These are phyloP conservation scores for Ganoderma lingzhi DNA, from an alignment of 1,284 basidiomycete species.

Conservation along the genomic window DNA sequence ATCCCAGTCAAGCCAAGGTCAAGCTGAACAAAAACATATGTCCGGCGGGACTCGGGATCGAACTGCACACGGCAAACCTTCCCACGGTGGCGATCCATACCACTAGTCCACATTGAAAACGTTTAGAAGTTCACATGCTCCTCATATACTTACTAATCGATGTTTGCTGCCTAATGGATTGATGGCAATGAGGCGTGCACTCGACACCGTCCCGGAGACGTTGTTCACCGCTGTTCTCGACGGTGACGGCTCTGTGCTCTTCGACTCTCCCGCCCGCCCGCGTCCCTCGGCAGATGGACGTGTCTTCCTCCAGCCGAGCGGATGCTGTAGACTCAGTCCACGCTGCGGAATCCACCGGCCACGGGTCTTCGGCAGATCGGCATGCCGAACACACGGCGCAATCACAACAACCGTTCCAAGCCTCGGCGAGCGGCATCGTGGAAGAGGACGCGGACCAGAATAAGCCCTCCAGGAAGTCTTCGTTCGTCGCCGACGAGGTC, in stretches of 20 bases:
- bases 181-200: neutral
- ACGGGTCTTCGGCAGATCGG: conserved; percentile 33
- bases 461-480: conserved; percentile 29
- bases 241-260: conserved; percentile 12
- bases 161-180: neutral
- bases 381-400: conserved; percentile 29
- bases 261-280: neutral
- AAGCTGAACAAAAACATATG: too few species aligned
- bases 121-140: neutral
- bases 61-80: too few species aligned
- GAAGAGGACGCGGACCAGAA: conserved; percentile 16
- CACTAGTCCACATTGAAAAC: neutral
- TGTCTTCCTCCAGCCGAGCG: conserved; percentile 27
- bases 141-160: neutral
- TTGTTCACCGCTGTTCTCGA: conserved; percentile 13
- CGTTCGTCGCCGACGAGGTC: conserved; percentile 25
- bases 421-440: conserved; percentile 26
- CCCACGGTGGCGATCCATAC: neutral
- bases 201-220: conserved; percentile 1
- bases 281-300: conserved; percentile 20
- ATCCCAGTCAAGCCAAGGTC: too few species aligned
- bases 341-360: conserved; percentile 28
- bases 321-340: conserved; percentile 26
- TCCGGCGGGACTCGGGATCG: too few species aligned
- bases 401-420: conserved; percentile 25